Base-by-base conservation (phyloP, 371 early-diverging fungal genomes). In the Dinochytrium kinnereticum region DNA sequence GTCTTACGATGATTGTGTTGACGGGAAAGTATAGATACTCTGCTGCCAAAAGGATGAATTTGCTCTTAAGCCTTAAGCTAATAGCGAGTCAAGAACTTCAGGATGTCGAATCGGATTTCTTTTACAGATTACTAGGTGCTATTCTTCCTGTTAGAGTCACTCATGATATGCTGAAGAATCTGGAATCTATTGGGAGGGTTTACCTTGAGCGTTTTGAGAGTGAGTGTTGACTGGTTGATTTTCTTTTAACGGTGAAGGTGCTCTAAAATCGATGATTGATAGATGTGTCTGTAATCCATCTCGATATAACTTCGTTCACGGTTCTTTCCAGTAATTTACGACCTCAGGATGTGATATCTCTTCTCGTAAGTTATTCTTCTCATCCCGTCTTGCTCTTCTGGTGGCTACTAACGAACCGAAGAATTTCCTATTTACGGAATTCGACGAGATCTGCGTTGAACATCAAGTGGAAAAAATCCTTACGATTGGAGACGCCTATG, bases 401-500 rank as follows among this genome's bases (percentile, higher is more conserved):
- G 44, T 19, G 19, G 15, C 44, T 10, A 17, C 53, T 3, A 33
- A 51, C 39, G 2, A 24, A 13, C 34, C 21, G 7, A 15, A 68
- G 68, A 68, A 68, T 44, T 2, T 31, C 2, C 24, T 68, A 10
- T 68, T 68, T 26, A 68, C 68, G 5, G 31, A 51, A 17, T 68
- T 68, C 26, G 68, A 68, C 30, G 2, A 13, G 2, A 51, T 68
- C 13, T 68, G 68, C 51, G 5, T 17, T 5, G 39, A 21, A 17
- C 28, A 68, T 53, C 2, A 34, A 7, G 68, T 68, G 26, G 68
- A 68, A 36, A 68, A 68, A 40, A 51, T 68, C 3, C 24, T 68
- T 3, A 68, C 68, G 2, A 68, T 68, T 7, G 68, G 68, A 2
- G 68, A 68, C 68, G 68, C 68, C 5, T 68, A 51, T 36, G 53